These are phyloP conservation scores for Populus trichocarpa DNA, from an alignment of 441 rosid genomes.

Conservation along the genomic window DNA sequence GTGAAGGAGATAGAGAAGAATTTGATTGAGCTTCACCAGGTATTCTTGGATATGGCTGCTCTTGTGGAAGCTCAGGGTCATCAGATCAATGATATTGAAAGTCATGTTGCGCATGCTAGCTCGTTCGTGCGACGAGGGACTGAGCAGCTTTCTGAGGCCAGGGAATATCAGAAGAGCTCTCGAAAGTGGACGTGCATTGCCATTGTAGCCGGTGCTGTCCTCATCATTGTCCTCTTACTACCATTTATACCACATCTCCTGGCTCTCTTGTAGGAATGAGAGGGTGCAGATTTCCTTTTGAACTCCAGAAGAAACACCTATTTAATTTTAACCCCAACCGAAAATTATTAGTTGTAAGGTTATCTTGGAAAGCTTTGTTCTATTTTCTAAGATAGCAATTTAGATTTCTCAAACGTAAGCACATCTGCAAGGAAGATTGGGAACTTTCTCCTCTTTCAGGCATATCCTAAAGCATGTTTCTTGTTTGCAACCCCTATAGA, in stretches of 20 bases:
- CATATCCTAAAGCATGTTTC: not conserved
- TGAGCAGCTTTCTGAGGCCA: slow-evolving; percentile 68
- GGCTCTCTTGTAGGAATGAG: slow-evolving; percentile 21
- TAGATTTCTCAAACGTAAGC: not conserved
- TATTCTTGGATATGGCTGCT: slow-evolving; percentile 92
- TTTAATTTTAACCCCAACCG: slow-evolving; percentile 13
- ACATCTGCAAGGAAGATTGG: not conserved
- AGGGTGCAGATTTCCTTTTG: not conserved
- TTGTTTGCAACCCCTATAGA: not conserved
- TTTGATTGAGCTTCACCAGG: slow-evolving; percentile 73
- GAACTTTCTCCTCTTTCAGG: not conserved
- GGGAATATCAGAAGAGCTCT: slow-evolving; percentile 71
- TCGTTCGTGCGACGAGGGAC: slow-evolving; percentile 85
- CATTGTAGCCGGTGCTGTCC: slow-evolving; percentile 35
- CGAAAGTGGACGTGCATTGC: slow-evolving; percentile 86
- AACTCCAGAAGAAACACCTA: not conserved
- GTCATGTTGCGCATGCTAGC: slow-evolving; percentile 84
- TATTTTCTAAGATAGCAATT: not conserved
- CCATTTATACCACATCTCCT: slow-evolving; percentile 53
- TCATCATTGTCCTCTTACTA: slow-evolving; percentile 41
- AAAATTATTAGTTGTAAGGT: slow-evolving; percentile 6
- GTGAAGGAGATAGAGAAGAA: slow-evolving; percentile 94
- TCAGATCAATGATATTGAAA: slow-evolving; percentile 80
- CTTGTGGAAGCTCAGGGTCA: slow-evolving; percentile 88
- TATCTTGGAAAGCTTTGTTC: not conserved